Percentiles rank a stretch among this genome's conserved stretches.
Conservation (phyloP, 2,329 filamentous ascomycete species). For the Dryadomyces sulphureus region DNA sequence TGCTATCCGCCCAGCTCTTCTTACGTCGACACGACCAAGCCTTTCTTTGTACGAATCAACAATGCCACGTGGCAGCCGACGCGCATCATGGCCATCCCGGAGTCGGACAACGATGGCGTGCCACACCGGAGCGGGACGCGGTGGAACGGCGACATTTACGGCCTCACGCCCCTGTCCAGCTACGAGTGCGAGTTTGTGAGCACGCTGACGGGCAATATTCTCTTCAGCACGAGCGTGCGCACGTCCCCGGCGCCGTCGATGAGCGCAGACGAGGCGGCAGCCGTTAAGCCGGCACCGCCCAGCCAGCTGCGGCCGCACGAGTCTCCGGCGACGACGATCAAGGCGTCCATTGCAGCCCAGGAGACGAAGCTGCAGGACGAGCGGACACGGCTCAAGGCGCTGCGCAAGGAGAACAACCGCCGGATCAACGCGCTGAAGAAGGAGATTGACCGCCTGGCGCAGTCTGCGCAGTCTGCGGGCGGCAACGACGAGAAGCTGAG, state of each 20-base stretch:
- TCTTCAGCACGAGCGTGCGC: slow-evolving; percentile 59
- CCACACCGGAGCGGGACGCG: slow-evolving; percentile 24
- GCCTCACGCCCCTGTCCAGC: slow-evolving; percentile 55
- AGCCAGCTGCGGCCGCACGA: slow-evolving; percentile 52
- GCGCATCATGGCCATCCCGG: slow-evolving; percentile 41
- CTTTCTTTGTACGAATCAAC: slow-evolving; percentile 67
- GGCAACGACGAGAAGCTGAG: slow-evolving; percentile 62
- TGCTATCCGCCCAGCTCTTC: slow-evolving; percentile 16
- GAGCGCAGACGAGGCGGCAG: slow-evolving; percentile 14
- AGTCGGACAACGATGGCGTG: slow-evolving; percentile 8
- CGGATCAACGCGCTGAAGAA: slow-evolving; percentile 52
- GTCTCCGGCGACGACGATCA: slow-evolving; percentile 62
- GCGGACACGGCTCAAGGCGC: slow-evolving; percentile 51
- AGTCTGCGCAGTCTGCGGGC: slow-evolving; percentile 52
- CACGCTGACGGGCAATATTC: slow-evolving; percentile 45
- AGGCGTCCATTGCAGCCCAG: slow-evolving; percentile 58
- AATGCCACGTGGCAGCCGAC: slow-evolving; percentile 69
- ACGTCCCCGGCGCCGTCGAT: slow-evolving; percentile 38
- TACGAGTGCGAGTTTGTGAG: slow-evolving; percentile 69
- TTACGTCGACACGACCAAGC: slow-evolving; percentile 53
- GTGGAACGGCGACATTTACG: slow-evolving; percentile 60
- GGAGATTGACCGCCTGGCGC: slow-evolving; percentile 56
- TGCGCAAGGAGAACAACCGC: slow-evolving; percentile 61
- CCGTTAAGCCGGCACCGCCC: slow-evolving; percentile 13
- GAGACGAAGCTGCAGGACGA: slow-evolving; percentile 58